Percentiles rank a stretch among this genome's conserved stretches.
Evolutionary conservation across 2,329 filamentous ascomycete species (phyloP).

Genomic region (Hymenoscyphus fructigenus): DNA sequence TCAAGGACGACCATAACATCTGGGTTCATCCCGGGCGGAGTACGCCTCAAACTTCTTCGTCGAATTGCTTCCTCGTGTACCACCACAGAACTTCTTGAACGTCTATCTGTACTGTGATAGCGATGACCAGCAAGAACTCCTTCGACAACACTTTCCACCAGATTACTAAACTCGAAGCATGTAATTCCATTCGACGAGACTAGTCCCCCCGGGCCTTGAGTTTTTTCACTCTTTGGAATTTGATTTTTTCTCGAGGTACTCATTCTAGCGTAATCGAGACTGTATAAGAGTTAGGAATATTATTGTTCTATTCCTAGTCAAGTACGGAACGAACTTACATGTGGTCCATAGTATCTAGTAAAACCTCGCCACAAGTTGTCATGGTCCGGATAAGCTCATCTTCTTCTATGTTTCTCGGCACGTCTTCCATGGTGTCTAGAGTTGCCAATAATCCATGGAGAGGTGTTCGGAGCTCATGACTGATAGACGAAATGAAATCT

Average conservation of each 20-base stretch:
- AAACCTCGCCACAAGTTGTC: constrained; percentile 48
- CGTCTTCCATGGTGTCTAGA: constrained; percentile 51
- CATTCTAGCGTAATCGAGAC: constrained; percentile 37
- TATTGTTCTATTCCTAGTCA: too few relatives aligned
- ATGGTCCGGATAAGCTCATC: constrained; percentile 47
- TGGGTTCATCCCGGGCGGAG: constrained; percentile 5
- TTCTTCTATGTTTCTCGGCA: constrained; percentile 44
- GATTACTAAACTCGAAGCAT: constrained; percentile 22
- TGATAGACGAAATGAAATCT: constrained; percentile 58
- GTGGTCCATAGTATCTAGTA: constrained; percentile 53
- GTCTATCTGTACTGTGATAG: constrained; percentile 13
- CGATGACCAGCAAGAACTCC: constrained; percentile 28
- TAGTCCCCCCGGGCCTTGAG: constrained; percentile 5
- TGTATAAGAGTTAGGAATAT: too few relatives aligned
- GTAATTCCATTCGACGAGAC: constrained; percentile 1
- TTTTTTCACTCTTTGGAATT: neutral
- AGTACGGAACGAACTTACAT: constrained; percentile 43
- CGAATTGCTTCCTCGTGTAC: neutral
- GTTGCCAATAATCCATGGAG: constrained; percentile 58
- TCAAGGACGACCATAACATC: constrained; percentile 44
- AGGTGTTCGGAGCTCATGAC: constrained; percentile 60
- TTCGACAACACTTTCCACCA: constrained; percentile 30
- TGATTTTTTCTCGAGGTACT: constrained; percentile 8
- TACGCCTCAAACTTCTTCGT: neutral
- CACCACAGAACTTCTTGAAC: neutral